phyloP scores from a whole-genome alignment of 345 rosid species.

The Microthlaspi erraticum region DNA sequence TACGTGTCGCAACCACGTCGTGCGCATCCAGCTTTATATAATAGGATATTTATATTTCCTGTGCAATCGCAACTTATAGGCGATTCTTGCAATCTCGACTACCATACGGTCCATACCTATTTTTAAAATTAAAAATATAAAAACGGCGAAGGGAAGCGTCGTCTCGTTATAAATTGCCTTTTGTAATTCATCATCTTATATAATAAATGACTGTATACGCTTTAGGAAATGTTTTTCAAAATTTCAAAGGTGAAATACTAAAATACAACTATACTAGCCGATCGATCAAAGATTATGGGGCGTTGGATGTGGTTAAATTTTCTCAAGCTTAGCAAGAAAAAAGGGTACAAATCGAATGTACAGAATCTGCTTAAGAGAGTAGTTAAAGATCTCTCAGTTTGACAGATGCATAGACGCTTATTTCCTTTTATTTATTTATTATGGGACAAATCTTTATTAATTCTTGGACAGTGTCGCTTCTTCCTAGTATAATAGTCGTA shows the following conservation, averaged over 20 bases:
- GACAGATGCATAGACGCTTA: background rate
- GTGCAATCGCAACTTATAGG: constrained; percentile 14
- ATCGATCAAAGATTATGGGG: constrained; percentile 8
- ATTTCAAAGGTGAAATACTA: background rate
- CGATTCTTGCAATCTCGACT: background rate
- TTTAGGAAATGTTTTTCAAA: background rate
- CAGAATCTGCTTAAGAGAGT: constrained; percentile 41
- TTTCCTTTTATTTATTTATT: constrained; percentile 23
- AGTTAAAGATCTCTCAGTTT: constrained; percentile 37
- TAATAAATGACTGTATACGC: background rate
- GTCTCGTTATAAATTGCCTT: background rate
- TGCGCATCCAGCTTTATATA: too few relatives aligned
- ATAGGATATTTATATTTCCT: background rate
- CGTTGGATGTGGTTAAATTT: constrained; percentile 33
- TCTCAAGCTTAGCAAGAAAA: constrained; percentile 8
- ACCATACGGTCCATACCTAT: too few relatives aligned
- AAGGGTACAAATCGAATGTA: constrained; percentile 45
- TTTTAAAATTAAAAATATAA: background rate
- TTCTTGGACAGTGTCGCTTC: background rate
- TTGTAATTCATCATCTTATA: background rate
- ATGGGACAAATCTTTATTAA: constrained; percentile 1
- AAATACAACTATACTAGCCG: background rate
- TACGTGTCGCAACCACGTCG: too few relatives aligned
- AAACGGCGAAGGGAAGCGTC: background rate
- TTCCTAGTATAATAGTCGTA: background rate